Conservation (phyloP, 257 asterid genomes). For the Solanum commersonii region DNA sequence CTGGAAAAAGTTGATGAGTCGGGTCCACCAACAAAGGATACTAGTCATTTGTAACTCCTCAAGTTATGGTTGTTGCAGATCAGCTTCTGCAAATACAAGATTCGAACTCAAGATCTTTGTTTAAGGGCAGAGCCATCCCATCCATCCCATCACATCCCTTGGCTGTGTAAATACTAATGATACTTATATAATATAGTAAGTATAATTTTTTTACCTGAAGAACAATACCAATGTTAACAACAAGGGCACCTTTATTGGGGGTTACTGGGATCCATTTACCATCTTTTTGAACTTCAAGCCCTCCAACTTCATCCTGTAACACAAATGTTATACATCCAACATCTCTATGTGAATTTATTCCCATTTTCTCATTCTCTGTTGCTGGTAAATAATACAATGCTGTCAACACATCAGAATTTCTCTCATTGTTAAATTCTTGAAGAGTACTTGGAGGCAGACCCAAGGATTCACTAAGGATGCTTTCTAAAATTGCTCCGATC, state of each 20-base stretch:
- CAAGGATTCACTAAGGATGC: slow-evolving; percentile 41
- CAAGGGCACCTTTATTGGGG: slow-evolving; percentile 25
- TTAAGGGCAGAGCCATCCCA: neutral
- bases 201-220: slow-evolving; percentile 21
- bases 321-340: slow-evolving; percentile 35
- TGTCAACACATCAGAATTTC: slow-evolving; percentile 50
- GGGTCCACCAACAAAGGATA: neutral
- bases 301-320: slow-evolving; percentile 52
- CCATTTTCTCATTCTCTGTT: slow-evolving; percentile 25
- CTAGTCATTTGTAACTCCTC: neutral
- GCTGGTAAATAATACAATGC: slow-evolving; percentile 38
- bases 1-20: neutral
- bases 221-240: slow-evolving; percentile 31
- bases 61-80: neutral
- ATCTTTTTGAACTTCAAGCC: slow-evolving; percentile 35
- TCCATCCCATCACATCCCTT: neutral
- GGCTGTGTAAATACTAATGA: neutral
- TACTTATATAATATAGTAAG: neutral
- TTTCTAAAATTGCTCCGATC: slow-evolving; percentile 24
- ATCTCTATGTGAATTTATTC: slow-evolving; percentile 38
- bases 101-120: neutral
- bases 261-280: slow-evolving; percentile 33
- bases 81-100: neutral
- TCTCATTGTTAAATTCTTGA: slow-evolving; percentile 35
- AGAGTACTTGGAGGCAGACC: slow-evolving; percentile 34